Conservation (phyloP, 139 green algal species). For the Volvox reticuliferus region DNA sequence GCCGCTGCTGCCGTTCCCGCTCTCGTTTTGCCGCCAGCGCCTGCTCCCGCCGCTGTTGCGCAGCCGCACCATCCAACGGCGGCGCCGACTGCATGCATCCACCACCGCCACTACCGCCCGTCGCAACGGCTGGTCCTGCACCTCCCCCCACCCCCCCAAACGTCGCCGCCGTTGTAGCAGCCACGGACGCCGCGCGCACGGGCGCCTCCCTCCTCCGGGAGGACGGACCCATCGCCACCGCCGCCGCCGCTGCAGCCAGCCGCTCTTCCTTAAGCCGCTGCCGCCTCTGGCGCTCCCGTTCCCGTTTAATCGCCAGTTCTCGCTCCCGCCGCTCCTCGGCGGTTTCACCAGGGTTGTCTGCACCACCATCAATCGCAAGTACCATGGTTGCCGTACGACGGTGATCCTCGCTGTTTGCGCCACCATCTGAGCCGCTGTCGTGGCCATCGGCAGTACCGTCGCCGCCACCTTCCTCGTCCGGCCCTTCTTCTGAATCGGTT, state of each 20-base stretch:
- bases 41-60: constrained; percentile 2
- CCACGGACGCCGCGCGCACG: background rate
- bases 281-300: constrained; percentile 27
- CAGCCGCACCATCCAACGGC: background rate
- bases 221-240: background rate
- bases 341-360: background rate
- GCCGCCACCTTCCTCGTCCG: background rate
- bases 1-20: constrained; percentile 11
- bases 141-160: background rate
- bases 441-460: background rate
- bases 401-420: background rate
- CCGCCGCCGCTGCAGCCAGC: background rate
- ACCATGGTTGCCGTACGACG: background rate
- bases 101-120: background rate
- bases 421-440: background rate
- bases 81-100: background rate
- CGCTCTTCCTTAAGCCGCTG: constrained; percentile 35
- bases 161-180: background rate
- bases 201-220: constrained; percentile 5
- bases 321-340: constrained; percentile 19
- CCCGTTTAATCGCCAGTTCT: constrained; percentile 20
- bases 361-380: background rate
- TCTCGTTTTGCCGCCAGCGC: constrained; percentile 14
- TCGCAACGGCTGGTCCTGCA: background rate
- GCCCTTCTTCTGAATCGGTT: background rate